Conservation (phyloP, 257 asterid genomes). For the Solanum clarkiae region DNA sequence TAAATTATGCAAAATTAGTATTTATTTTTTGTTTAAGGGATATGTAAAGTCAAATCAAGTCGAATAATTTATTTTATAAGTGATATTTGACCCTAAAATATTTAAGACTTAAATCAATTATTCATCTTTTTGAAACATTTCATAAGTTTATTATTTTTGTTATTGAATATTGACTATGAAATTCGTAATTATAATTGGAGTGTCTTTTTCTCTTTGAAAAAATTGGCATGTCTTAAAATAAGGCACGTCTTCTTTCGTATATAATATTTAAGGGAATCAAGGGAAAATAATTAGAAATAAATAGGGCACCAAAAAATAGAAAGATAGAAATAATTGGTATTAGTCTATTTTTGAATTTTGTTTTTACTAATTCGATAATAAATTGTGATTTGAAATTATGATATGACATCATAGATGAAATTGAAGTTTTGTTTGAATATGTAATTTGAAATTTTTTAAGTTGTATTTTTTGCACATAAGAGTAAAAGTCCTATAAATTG, state of each 20-base stretch:
- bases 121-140: neutral
- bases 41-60: no score
- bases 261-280: neutral
- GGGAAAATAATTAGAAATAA: neutral
- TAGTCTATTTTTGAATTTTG: neutral
- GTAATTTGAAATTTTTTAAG: no score
- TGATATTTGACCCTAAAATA: no score
- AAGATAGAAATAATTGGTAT: neutral
- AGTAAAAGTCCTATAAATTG: no score
- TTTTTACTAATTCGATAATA: neutral
- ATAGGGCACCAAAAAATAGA: neutral
- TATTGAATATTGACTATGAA: neutral
- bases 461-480: no score
- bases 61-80: neutral
- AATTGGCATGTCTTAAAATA: neutral
- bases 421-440: no score
- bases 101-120: neutral
- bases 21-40: accelerated
- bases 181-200: neutral
- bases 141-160: neutral
- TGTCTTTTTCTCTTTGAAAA: neutral
- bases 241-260: neutral
- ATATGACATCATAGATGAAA: no score
- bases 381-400: no score
- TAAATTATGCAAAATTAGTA: no score